A percentile compares a stretch with the other conserved stretches of the same genome.
These are phyloP conservation scores for Chondrostereum purpureum DNA, from an alignment of 1,284 basidiomycete genomes.

Conservation along the genomic window DNA sequence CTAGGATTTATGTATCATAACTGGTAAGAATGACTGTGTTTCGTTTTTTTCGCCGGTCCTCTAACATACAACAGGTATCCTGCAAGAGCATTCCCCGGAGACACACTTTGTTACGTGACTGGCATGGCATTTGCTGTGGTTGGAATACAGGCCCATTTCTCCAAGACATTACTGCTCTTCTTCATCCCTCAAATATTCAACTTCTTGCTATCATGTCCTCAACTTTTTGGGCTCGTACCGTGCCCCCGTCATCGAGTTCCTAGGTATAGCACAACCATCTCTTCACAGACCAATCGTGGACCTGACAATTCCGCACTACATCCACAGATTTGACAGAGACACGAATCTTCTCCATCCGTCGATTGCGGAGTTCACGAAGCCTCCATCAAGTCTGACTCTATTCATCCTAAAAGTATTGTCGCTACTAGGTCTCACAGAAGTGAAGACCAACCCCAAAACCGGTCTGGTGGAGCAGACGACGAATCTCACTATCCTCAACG, in stretches of 20 bases:
- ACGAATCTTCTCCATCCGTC: slow-evolving; percentile 76
- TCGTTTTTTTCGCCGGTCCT: slow-evolving; percentile 7
- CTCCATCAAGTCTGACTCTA: slow-evolving; percentile 44
- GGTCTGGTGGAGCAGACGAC: slow-evolving; percentile 63
- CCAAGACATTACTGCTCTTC: slow-evolving; percentile 94
- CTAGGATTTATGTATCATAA: slow-evolving; percentile 89
- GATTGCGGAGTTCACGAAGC: slow-evolving; percentile 53
- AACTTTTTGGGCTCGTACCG: slow-evolving; percentile 89
- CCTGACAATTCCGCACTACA: slow-evolving; percentile 6
- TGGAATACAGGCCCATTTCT: slow-evolving; percentile 94
- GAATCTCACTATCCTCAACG: slow-evolving; percentile 86
- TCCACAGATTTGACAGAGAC: slow-evolving; percentile 59
- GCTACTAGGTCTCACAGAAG: slow-evolving; percentile 56
- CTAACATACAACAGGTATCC: slow-evolving; percentile 72
- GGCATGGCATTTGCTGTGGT: slow-evolving; percentile 98
- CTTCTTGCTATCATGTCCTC: slow-evolving; percentile 91
- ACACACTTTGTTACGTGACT: slow-evolving; percentile 96
- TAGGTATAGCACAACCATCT: slow-evolving; percentile 42
- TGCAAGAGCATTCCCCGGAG: slow-evolving; percentile 89
- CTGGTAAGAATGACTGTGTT: slow-evolving; percentile 65
- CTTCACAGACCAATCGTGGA: slow-evolving; percentile 4
- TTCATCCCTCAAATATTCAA: slow-evolving; percentile 99
- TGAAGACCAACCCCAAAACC: slow-evolving; percentile 50
- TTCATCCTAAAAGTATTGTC: slow-evolving; percentile 55
- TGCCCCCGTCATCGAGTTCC: slow-evolving; percentile 95